phyloP scores from a whole-genome alignment of 2,329 filamentous ascomycete genomes.

The Dendryphion nanum region DNA sequence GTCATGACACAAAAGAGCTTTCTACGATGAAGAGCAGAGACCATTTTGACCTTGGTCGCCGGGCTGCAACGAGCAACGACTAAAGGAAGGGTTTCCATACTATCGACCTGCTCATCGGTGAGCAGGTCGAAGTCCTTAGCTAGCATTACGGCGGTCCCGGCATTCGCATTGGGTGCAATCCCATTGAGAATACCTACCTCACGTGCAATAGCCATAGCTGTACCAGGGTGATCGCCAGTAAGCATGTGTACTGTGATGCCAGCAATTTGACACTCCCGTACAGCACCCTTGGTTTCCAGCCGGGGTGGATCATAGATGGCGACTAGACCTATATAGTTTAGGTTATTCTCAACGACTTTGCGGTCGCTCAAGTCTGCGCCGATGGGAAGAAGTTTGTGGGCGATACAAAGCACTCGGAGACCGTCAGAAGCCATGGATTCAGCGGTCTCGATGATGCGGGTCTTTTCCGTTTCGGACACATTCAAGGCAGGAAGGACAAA shows the following conservation, averaged over 20 bases:
- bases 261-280: conserved; percentile 45
- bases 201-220: conserved; percentile 47
- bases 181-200: conserved; percentile 45
- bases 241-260: conserved; percentile 52
- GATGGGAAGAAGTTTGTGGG: conserved; percentile 31
- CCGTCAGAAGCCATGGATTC: conserved; percentile 40
- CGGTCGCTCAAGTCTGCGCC: conserved; percentile 46
- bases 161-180: conserved; percentile 10
- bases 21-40: conserved; percentile 41
- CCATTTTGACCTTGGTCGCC: conserved; percentile 49
- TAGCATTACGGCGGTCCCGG: conserved; percentile 39
- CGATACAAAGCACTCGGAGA: conserved; percentile 39
- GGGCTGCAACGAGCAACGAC: conserved; percentile 49
- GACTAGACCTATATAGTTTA: conserved; percentile 76
- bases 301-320: conserved; percentile 87
- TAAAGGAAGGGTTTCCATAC: conserved; percentile 41
- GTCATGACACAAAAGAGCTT: conserved; percentile 44
- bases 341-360: conserved; percentile 61
- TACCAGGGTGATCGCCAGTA: conserved; percentile 48
- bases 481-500: conserved; percentile 34
- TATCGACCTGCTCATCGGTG: conserved; percentile 43
- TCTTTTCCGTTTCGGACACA: conserved; percentile 28
- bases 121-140: conserved; percentile 47
- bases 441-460: conserved; percentile 25
- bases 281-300: conserved; percentile 66